Evolutionary conservation across 2,329 filamentous ascomycete genomes (phyloP), one percentile per base, ranked within the genome.

Genomic region (Neofusicoccum sp.): DNA sequence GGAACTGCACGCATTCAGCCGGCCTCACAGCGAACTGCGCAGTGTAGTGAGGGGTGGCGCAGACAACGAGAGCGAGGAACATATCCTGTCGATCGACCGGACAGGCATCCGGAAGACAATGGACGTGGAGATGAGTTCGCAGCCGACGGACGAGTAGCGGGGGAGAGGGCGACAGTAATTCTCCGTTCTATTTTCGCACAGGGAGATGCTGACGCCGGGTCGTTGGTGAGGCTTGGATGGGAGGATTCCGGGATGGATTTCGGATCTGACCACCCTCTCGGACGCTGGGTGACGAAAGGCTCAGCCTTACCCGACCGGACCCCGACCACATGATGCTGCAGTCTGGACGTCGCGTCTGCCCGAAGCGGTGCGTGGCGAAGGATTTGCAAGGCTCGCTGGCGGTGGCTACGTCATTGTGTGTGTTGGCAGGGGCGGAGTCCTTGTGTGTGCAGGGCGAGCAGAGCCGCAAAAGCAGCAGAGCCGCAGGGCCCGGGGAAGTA

Each of bases 41-140:
- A 63, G 36, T n/a, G 53, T 51, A 6, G 31, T 40, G 1, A 47
- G 41, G 8, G 49, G 41, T 12, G 47, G 28, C 30, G 58, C 59
- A 8, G 44, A 60, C 8, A 64, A 59, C 41, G 61, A 57, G 31
- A 65, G 62, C 44, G 63, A 64, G 30, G 61, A 67, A 20, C 58
- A 33, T n/a, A 65, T 65, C 34, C 30, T 67, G 28, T 56, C 36
- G 4, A 33, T 4, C 11, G 51, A 33, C 6, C 36, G n/a, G 51
- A 43, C 38, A n/a, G 51, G 38, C 3, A 56, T 56, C 26, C 36
- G 38, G 26, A 56, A 43, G 40, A 56, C 51, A 28, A 43, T 56
- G 38, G n/a, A 24, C 38, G 51, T 33, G 3, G 51, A 56, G 34
- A 56, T 28, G 24, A n/a, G 20, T 6, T 33, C 51, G 11, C 40